Conservation (phyloP, 148 eudicot genomes). For the Rhododendron vialii region DNA sequence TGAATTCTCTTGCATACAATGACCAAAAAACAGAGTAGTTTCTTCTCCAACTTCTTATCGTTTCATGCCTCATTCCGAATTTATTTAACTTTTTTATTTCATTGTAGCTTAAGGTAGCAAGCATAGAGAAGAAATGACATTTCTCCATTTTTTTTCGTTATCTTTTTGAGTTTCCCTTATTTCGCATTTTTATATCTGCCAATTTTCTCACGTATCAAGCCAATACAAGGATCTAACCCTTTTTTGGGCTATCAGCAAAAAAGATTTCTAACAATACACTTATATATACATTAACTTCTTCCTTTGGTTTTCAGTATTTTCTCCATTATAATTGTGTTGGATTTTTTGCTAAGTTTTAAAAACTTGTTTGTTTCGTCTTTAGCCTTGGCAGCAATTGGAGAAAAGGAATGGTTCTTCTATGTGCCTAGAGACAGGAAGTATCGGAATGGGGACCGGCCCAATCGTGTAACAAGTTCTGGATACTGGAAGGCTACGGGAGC, state of each 20-base stretch:
- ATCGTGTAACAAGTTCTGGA: conserved; percentile 81
- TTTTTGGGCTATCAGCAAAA: too few species aligned
- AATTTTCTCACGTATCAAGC: not conserved
- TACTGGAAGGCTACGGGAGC: conserved; percentile 97
- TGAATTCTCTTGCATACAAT: not conserved
- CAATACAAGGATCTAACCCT: not conserved
- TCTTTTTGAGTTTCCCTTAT: not conserved
- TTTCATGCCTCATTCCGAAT: not conserved
- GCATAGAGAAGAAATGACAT: not conserved
- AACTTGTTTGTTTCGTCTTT: not conserved
- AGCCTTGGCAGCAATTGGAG: conserved; percentile 93
- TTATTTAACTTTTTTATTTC: not conserved
- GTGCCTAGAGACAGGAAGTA: conserved; percentile 90
- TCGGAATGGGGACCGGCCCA: conserved; percentile 82
- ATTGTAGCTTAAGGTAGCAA: not conserved
- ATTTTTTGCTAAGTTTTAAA: not conserved
- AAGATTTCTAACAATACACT: not conserved
- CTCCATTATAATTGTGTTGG: conserved; percentile 11
- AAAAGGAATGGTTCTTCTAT: conserved; percentile 91
- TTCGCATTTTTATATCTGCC: not conserved
- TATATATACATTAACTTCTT: not conserved
- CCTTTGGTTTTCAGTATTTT: not conserved
- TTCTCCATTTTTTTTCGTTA: not conserved
- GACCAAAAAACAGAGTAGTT: not conserved
- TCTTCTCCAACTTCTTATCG: not conserved